Conservation (phyloP, 2,329 filamentous ascomycete genomes). For the Ophiocordyceps camponoti-saundersi region DNA sequence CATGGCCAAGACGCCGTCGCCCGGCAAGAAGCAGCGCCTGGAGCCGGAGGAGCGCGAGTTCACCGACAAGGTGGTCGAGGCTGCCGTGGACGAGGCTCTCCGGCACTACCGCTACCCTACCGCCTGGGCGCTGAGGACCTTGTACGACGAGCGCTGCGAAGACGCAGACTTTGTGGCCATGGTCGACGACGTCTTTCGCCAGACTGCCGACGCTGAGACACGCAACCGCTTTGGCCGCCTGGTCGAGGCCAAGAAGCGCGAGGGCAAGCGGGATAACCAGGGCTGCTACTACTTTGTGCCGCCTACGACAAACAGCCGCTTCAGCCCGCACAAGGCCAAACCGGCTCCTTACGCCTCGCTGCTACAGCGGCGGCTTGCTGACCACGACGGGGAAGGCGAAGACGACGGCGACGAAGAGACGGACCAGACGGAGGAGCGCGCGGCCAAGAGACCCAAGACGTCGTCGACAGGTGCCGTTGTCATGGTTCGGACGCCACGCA, state of each 20-base stretch:
- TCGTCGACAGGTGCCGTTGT: slow-evolving; percentile 8
- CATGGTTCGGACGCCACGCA: slow-evolving; percentile 15
- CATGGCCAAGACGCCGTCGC: slow-evolving; percentile 1
- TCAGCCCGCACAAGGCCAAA: slow-evolving; percentile 26
- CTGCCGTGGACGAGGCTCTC: slow-evolving; percentile 41
- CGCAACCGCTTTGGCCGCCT: slow-evolving; percentile 32
- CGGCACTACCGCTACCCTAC: slow-evolving; percentile 40
- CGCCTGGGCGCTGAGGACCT: slow-evolving; percentile 40
- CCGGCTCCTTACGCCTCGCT: slow-evolving; percentile 31
- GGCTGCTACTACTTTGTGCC: slow-evolving; percentile 37
- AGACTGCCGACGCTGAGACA: slow-evolving; percentile 36
- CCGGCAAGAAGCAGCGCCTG: slow-evolving; percentile 5
- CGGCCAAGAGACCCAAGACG: slow-evolving; percentile 19
- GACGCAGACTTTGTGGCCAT: slow-evolving; percentile 36
- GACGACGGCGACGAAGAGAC: slow-evolving; percentile 7
- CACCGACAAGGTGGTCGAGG: slow-evolving; percentile 35
- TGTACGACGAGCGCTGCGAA: slow-evolving; percentile 39
- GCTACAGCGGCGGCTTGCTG: slow-evolving; percentile 17
- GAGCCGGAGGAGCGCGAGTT: slow-evolving; percentile 22
- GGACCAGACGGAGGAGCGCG: slow-evolving; percentile 6
- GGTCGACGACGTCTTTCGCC: slow-evolving; percentile 39
- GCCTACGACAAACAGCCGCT: slow-evolving; percentile 23
- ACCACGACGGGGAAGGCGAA: slow-evolving; percentile 3
- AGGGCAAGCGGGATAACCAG: slow-evolving; percentile 35
- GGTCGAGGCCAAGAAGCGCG: slow-evolving; percentile 35